These are phyloP conservation scores for Microcyclosporella mali DNA, from an alignment of 2,329 filamentous ascomycete species.

Conservation along the genomic window DNA sequence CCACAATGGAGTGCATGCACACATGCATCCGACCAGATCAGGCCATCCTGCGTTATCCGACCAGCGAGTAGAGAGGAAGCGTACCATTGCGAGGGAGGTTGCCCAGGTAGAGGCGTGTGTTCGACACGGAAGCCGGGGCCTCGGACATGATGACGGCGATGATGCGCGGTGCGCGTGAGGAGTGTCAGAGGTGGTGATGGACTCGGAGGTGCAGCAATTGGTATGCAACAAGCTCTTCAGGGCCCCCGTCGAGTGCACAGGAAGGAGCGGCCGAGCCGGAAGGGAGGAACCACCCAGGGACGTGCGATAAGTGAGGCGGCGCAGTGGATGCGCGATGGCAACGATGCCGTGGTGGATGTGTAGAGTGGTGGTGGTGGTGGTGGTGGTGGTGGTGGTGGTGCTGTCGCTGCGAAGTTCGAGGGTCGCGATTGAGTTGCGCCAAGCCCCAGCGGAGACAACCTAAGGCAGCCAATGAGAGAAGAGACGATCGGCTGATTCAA, in stretches of 20 bases:
- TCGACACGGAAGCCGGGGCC: slow-evolving; percentile 5
- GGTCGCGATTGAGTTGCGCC: not conserved
- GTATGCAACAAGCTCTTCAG: slow-evolving; percentile 4
- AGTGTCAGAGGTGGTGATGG: not conserved
- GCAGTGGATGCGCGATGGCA: slow-evolving; percentile 46
- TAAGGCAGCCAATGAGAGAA: no score
- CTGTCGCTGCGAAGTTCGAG: not conserved
- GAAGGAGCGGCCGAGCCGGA: not conserved
- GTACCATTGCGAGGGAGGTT: slow-evolving; percentile 95
- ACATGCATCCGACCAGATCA: slow-evolving; percentile 13
- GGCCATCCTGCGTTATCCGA: slow-evolving; percentile 22
- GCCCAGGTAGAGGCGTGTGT: slow-evolving; percentile 34
- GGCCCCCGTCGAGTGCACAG: not conserved
- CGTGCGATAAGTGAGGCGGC: slow-evolving; percentile 1
- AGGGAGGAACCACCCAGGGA: no score
- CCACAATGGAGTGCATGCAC: no score
- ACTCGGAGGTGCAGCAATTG: not conserved
- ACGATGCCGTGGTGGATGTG: slow-evolving; percentile 35
- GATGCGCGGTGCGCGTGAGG: not conserved
- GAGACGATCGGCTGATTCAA: no score
- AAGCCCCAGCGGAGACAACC: no score
- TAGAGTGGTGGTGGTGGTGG: not conserved
- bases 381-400: not conserved
- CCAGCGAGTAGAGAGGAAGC: slow-evolving; percentile 35
- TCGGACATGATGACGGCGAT: not conserved